phyloP scores from a whole-genome alignment of 176 grass and related monocot species.

The Sorghum bicolor region DNA sequence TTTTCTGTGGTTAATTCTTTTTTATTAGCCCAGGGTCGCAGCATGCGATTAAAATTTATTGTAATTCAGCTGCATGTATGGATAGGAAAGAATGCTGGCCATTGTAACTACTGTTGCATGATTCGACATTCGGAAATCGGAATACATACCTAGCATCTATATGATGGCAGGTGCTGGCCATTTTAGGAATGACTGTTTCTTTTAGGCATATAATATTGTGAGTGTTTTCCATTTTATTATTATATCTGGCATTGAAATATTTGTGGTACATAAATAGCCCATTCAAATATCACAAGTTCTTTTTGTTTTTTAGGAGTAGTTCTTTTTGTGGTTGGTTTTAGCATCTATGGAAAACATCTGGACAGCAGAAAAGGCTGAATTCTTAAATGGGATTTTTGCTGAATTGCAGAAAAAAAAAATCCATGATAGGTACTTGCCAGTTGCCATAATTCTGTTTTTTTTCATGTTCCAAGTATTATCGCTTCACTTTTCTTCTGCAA shows the following conservation, averaged over 20 bases:
- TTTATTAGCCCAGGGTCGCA: background rate
- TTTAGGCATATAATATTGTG: background rate
- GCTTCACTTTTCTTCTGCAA: constrained; percentile 14
- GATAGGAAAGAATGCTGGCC: background rate
- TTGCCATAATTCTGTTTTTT: background rate
- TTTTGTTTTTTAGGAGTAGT: background rate
- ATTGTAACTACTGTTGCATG: background rate
- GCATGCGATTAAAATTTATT: background rate
- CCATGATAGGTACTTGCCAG: constrained; percentile 22
- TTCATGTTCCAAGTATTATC: background rate
- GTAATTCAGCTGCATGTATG: background rate
- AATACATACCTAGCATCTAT: background rate
- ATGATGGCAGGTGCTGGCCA: background rate
- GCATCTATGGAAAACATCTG: constrained; percentile 28
- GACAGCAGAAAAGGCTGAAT: constrained; percentile 5
- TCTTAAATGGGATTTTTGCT: background rate
- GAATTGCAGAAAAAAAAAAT: background rate
- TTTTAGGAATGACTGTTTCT: background rate
- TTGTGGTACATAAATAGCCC: constrained; percentile 2
- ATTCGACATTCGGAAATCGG: background rate
- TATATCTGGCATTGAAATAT: constrained; percentile 23
- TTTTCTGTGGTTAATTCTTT: background rate
- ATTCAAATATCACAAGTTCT: background rate
- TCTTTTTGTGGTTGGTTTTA: constrained; percentile 29
- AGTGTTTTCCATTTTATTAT: constrained; percentile 7